These are phyloP conservation scores for Flaveria ramosissima DNA, from an alignment of 129 eudicot species.

Conservation along the genomic window DNA sequence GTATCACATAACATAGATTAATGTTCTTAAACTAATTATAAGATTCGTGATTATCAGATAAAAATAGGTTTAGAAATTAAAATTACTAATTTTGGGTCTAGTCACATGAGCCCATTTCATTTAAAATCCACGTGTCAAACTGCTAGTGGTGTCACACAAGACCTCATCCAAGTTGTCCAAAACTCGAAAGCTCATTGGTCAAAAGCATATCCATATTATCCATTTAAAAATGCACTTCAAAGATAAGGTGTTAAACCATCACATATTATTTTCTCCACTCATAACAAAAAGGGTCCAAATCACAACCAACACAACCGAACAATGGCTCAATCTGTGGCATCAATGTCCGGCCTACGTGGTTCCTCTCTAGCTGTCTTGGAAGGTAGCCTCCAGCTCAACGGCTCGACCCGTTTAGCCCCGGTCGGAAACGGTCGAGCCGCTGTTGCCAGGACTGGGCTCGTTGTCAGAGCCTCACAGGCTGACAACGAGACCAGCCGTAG, in stretches of 20 bases:
- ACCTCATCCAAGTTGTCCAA: conserved; percentile 56
- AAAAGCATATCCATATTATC: conserved; percentile 62
- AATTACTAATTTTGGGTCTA: not conserved
- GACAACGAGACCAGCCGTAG: conserved; percentile 88
- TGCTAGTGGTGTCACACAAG: conserved; percentile 17
- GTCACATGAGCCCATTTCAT: not conserved
- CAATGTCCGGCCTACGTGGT: conserved; percentile 77
- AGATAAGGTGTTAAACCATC: conserved; percentile 68
- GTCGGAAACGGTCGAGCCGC: conserved; percentile 42
- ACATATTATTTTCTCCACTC: conserved; percentile 48
- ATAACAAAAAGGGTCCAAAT: conserved; percentile 24
- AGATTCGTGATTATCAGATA: too few species aligned
- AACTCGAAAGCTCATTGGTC: conserved; percentile 50
- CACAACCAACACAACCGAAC: conserved; percentile 9
- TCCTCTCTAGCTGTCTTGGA: conserved; percentile 74
- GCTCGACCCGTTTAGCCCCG: conserved; percentile 50
- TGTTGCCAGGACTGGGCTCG: conserved; percentile 47
- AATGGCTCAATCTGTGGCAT: conserved; percentile 77
- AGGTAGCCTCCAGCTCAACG: conserved; percentile 65
- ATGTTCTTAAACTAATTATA: too few species aligned
- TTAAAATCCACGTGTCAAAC: conserved; percentile 44
- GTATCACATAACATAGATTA: too few species aligned
- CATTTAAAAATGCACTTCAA: conserved; percentile 16
- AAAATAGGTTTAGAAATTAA: not conserved
- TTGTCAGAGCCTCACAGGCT: conserved; percentile 74